A percentile compares a stretch with the other conserved stretches of the same genome.
Evolutionary conservation across 1,139 yeast genomes (phyloP).

Genomic region (Protomyces arabidopsidicola): DNA sequence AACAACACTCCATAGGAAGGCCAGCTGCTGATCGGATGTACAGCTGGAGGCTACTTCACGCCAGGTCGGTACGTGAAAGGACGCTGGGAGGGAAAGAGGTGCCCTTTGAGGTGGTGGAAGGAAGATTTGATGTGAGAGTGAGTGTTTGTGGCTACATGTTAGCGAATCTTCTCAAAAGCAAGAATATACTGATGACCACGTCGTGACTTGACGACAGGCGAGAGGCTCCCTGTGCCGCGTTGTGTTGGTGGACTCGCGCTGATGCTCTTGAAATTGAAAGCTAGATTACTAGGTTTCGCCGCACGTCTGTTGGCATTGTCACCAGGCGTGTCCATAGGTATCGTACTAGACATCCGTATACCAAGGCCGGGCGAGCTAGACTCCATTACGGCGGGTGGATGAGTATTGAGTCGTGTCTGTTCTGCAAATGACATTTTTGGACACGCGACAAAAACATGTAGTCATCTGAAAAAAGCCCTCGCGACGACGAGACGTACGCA

Average conservation of each 20-base stretch:
- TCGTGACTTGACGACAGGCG: slow-evolving; percentile 18
- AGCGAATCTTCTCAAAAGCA: background rate
- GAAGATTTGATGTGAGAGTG: slow-evolving; percentile 93
- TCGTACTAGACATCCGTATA: background rate
- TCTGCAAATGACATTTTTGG: background rate
- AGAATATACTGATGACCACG: slow-evolving; percentile 14
- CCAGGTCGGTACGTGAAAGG: slow-evolving; percentile 72
- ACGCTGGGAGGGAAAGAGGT: slow-evolving; percentile 67
- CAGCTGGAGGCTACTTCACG: slow-evolving; percentile 47
- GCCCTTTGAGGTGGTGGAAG: slow-evolving; percentile 82
- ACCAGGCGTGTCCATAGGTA: background rate
- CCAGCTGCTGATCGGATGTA: slow-evolving; percentile 47
- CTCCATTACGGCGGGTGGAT: background rate
- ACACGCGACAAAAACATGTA: background rate
- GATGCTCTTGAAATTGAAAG: slow-evolving; percentile 12
- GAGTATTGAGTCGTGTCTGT: too few relatives aligned
- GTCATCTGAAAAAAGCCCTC: background rate
- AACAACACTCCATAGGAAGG: slow-evolving; percentile 60
- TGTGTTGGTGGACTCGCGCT: slow-evolving; percentile 9
- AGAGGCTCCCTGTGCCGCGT: background rate
- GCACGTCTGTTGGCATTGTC: background rate
- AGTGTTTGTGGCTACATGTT: slow-evolving; percentile 57
- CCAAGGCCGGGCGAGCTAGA: background rate
- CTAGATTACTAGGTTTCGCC: background rate
- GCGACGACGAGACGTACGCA: too few relatives aligned